A percentile compares a stretch with the other conserved stretches of the same genome.
Conservation (phyloP, 441 rosid species). For the Adansonia gregorii region DNA sequence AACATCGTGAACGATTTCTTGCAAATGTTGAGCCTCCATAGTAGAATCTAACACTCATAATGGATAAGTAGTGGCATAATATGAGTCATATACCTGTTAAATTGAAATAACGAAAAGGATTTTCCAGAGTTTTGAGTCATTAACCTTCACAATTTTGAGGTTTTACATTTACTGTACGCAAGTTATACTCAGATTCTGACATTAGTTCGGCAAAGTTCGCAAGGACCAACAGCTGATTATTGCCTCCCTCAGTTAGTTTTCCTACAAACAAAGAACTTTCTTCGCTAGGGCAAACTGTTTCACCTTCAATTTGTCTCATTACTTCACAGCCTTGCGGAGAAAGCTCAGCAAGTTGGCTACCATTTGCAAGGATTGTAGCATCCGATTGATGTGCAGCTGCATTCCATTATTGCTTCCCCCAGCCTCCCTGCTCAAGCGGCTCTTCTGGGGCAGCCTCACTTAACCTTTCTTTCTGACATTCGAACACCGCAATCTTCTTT, state of each 20-base stretch:
- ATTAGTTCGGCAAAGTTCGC: conserved; percentile 28
- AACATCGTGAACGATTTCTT: conserved; percentile 3
- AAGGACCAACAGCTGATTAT: conserved; percentile 22
- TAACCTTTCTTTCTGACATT: neutral
- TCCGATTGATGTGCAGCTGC: neutral
- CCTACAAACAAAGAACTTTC: neutral
- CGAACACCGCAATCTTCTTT: neutral
- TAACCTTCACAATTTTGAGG: conserved; percentile 8
- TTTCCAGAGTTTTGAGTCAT: neutral
- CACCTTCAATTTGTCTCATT: conserved; percentile 1
- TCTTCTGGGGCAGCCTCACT: neutral
- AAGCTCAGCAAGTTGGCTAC: neutral
- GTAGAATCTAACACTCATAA: neutral
- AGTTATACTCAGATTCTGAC: conserved; percentile 20
- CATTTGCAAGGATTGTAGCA: neutral
- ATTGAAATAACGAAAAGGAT: conserved; percentile 4
- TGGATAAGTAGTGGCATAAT: neutral
- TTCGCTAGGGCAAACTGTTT: conserved; percentile 3
- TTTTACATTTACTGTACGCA: neutral
- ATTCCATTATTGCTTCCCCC: neutral
- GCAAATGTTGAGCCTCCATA: neutral
- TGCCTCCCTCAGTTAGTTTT: neutral
- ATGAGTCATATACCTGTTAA: neutral
- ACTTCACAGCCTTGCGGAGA: neutral
- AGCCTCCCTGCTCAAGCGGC: neutral